Evolutionary conservation across 768 basidiomycete genomes (phyloP).

Genomic region (Lactifluus subvellereus): DNA sequence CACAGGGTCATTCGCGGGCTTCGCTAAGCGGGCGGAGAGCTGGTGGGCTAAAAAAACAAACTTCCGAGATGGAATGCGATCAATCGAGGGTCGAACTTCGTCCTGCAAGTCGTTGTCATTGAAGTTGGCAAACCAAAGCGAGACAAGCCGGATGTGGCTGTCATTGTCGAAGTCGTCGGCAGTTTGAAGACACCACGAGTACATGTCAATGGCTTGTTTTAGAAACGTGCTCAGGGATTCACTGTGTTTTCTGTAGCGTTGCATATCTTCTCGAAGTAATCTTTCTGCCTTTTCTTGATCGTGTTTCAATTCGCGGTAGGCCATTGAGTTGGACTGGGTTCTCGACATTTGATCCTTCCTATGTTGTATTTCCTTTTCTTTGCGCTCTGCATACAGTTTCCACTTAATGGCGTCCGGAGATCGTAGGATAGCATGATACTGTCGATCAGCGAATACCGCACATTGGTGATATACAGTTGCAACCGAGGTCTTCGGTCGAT

Average conservation of each 20-base stretch:
- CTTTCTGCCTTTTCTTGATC: constrained; percentile 41
- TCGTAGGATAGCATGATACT: constrained; percentile 65
- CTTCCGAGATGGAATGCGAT: constrained; percentile 74
- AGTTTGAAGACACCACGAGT: constrained; percentile 63
- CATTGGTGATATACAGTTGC: constrained; percentile 72
- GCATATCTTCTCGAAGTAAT: constrained; percentile 50
- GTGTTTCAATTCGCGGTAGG: constrained; percentile 32
- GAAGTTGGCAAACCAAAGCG: constrained; percentile 90
- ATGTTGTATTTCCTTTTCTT: constrained; percentile 59
- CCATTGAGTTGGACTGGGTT: constrained; percentile 23
- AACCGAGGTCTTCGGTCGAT: constrained; percentile 24
- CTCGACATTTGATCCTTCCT: constrained; percentile 37
- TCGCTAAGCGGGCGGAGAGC: constrained; percentile 81
- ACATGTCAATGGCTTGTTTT: constrained; percentile 75
- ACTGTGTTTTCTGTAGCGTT: constrained; percentile 37
- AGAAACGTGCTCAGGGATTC: constrained; percentile 57
- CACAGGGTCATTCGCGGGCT: constrained; percentile 29
- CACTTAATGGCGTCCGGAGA: constrained; percentile 66
- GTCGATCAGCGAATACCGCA: constrained; percentile 84
- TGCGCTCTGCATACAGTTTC: constrained; percentile 68
- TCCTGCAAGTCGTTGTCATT: constrained; percentile 47
- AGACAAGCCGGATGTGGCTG: constrained; percentile 73
- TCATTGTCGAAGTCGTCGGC: constrained; percentile 75
- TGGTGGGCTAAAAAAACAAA: constrained; percentile 92
- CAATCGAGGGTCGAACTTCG: constrained; percentile 42